Evolutionary conservation across 805 yeast species (phyloP).

Genomic region (Komagataella mondaviorum): DNA sequence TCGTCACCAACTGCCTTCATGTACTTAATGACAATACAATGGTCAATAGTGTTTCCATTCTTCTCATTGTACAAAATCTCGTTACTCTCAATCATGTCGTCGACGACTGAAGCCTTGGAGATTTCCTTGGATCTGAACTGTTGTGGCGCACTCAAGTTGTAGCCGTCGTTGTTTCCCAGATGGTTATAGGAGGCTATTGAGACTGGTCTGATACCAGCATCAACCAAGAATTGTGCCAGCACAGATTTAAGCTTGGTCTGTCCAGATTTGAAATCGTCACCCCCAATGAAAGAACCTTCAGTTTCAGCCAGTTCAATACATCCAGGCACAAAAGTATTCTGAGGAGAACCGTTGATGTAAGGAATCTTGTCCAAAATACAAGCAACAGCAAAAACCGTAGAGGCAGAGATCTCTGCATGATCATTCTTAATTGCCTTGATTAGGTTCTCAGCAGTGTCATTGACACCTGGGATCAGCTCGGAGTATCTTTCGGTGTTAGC

Average conservation of each 20-base stretch:
- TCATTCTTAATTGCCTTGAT: constrained; percentile 59
- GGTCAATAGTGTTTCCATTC: constrained; percentile 70
- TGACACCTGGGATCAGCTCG: constrained; percentile 63
- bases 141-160: constrained; percentile 77
- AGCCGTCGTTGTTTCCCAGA: constrained; percentile 94
- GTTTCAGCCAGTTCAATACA: constrained; percentile 79
- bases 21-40: constrained; percentile 90
- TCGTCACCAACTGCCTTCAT: constrained; percentile 92
- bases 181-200: constrained; percentile 95
- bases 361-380: constrained; percentile 80
- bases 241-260: constrained; percentile 96
- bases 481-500: constrained; percentile 95
- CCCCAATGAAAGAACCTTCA: constrained; percentile 71
- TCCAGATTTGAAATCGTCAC: constrained; percentile 95
- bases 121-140: constrained; percentile 95
- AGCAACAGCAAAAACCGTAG: constrained; percentile 91
- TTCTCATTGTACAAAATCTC: constrained; percentile 72
- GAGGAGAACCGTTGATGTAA: constrained; percentile 94
- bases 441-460: constrained; percentile 78
- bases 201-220: constrained; percentile 92
- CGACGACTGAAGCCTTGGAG: constrained; percentile 84
- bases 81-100: constrained; percentile 85
- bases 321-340: constrained; percentile 95
- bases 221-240: constrained; percentile 88
- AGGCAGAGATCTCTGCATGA: constrained; percentile 80